Conservation (phyloP, 2,329 filamentous ascomycete species). For the Alternaria brassicae region DNA sequence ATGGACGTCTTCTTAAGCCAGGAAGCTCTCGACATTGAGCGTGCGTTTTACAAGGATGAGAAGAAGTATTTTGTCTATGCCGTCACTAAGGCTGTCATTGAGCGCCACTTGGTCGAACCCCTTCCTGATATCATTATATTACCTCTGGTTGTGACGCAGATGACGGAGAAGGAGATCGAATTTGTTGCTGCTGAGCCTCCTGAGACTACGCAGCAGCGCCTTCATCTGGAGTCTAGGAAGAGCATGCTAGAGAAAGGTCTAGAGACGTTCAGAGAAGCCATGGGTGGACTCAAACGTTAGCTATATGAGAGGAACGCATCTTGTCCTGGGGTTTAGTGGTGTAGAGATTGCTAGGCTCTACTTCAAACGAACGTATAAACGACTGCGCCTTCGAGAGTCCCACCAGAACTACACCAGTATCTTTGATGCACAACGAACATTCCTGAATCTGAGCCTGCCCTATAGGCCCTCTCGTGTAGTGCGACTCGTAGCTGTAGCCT, state of each 20-base stretch:
- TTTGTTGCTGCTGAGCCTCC: constrained; percentile 47
- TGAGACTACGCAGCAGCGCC: constrained; percentile 36
- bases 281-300: constrained; percentile 27
- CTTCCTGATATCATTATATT: constrained; percentile 42
- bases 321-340: background rate
- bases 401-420: background rate
- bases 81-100: constrained; percentile 49
- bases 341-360: background rate
- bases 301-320: background rate
- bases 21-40: constrained; percentile 47
- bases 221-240: constrained; percentile 38
- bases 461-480: too few relatives aligned
- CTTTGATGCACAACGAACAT: background rate
- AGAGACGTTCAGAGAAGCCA: constrained; percentile 41
- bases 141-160: constrained; percentile 35
- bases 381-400: background rate
- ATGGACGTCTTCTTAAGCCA: constrained; percentile 46
- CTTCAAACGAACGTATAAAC: background rate
- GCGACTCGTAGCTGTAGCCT: too few relatives aligned
- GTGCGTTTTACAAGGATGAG: constrained; percentile 52
- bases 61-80: constrained; percentile 47
- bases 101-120: constrained; percentile 47
- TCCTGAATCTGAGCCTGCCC: too few relatives aligned
- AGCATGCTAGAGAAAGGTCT: constrained; percentile 47
- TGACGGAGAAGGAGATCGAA: constrained; percentile 46